Evolutionary conservation across 2,329 filamentous ascomycete species (phyloP), one percentile per base, ranked within the genome.

Genomic region (Hypoxylon sp.): DNA sequence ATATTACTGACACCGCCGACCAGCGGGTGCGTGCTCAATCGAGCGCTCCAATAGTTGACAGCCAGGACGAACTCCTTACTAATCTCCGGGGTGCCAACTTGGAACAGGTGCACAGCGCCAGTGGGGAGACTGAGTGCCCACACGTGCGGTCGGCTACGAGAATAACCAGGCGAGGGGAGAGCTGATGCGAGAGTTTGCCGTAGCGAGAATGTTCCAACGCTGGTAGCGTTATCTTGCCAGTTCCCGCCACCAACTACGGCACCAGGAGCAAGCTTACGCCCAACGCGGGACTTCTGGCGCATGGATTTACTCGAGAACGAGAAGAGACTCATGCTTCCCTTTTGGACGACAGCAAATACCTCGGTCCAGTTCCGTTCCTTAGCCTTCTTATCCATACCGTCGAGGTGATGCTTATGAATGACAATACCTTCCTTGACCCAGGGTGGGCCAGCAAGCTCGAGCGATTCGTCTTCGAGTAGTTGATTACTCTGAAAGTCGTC

Each of bases 361-460:
- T 98, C 94, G 65, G 86, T 91, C 96, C 96, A 99, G 74, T 94
- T 95, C 42, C 96, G 88, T 75, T 98, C 95, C 81, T 95, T 98
- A 69, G 94, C 92, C 79, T 94, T 93, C 83, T 96, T 97, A 73
- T 97, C 94, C 37, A 94, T 86, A 3, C 93, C 90, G 78, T 98
- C 95, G 3, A 98, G 86, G 76, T 98, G 95, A 79, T 98, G 95
- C 81, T 98, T 98, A 83, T 99, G 95, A 73, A 95, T 95, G 19
- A 98, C 85, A 74, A 97, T 93, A 69, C 96, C 96, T 81, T 99
- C 96, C 81, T 99, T 99, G 29, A 97, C 91, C 96, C 96, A 99
- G 0, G 96, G 96, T n/a, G 96, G 93, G 24, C 96, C 96, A 10
- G 92, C 90, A 42, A 99, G 89, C 77, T 97, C 94, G 11, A 99